phyloP scores from a whole-genome alignment of 2,329 filamentous ascomycete species.

The Cercospora zeina region DNA sequence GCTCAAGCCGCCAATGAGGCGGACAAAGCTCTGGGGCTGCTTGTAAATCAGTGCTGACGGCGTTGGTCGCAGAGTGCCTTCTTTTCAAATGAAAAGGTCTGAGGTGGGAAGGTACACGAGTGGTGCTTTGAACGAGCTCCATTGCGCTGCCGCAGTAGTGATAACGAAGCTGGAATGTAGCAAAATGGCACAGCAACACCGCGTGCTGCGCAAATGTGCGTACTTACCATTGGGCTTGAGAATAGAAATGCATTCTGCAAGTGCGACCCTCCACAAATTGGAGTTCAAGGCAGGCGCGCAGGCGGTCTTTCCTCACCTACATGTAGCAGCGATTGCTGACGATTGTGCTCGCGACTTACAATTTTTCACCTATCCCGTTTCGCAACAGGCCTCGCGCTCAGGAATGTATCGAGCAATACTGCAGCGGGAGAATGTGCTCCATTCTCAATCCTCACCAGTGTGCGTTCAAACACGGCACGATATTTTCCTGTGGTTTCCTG shows the following conservation, averaged over 20 bases:
- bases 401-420: neutral
- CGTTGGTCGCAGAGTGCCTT: slow-evolving; percentile 10
- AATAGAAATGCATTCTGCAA: neutral
- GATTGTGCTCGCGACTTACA: too few relatives aligned
- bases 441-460: neutral
- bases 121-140: slow-evolving; percentile 12
- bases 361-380: too few relatives aligned
- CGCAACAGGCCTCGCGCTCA: neutral
- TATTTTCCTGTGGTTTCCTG: neutral
- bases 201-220: neutral
- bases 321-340: neutral
- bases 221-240: neutral
- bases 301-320: neutral
- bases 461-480: neutral
- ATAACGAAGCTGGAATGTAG: slow-evolving; percentile 22
- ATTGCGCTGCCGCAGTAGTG: slow-evolving; percentile 7
- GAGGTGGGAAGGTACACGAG: slow-evolving; percentile 23
- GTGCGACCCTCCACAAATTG: neutral
- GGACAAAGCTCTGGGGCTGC: slow-evolving; percentile 27
- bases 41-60: slow-evolving; percentile 3
- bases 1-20: slow-evolving; percentile 24
- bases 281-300: neutral
- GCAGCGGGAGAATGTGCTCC: neutral
- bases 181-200: slow-evolving; percentile 22
- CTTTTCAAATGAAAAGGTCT: slow-evolving; percentile 15